Base-by-base conservation (phyloP, 495 filamentous ascomycete genomes). In the Chaetomidium leptoderma region DNA sequence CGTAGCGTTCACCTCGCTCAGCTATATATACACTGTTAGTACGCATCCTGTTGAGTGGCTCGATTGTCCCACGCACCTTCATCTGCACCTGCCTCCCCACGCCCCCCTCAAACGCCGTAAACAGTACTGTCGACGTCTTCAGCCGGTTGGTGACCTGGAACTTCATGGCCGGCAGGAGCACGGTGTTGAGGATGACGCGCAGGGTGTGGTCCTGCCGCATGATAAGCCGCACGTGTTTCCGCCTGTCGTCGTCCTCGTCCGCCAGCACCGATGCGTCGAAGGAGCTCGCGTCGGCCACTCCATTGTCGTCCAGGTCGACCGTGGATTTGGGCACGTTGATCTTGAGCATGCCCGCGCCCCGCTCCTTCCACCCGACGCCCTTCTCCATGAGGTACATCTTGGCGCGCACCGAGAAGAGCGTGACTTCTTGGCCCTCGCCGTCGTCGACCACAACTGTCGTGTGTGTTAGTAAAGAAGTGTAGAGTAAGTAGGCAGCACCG, bases 121-220 rank as follows among this genome's bases (percentile, higher is more conserved):
- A 83, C 27, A 81, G 53, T 7, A 82, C 67, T 30, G 62, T 68
- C 4, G 75, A 83, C 19, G 83, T 76, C 59, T 87, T 80, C 40
- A 81, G 71, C 47, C 86, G 78, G 49, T 81, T 78, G 60, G 83
- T 87, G 21, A 88, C 83, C 30, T 87, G 83, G 63, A 89, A 84
- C 35, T 80, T 80, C 81, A 92, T 87, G 6, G 82, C 80, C 62
- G 86, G 84, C 45, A 87, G 81, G 53, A 96, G 75, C 1, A 83
- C 80, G 4, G 86, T 86, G 70, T 96, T 96, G 37, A 96, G 78
- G 65, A 93, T 83, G n/a, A 96, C 85, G n/a, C 89, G 82, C 53
- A 87, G 79, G 6, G 86, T 88, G 39, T 88, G 87, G 60, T 95
- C 90, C 42, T 92, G 90, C 6, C 91, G 83, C 86, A 96, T 90